Base-by-base conservation (phyloP, 257 asterid genomes). In the Ajuga chamaepitys region DNA sequence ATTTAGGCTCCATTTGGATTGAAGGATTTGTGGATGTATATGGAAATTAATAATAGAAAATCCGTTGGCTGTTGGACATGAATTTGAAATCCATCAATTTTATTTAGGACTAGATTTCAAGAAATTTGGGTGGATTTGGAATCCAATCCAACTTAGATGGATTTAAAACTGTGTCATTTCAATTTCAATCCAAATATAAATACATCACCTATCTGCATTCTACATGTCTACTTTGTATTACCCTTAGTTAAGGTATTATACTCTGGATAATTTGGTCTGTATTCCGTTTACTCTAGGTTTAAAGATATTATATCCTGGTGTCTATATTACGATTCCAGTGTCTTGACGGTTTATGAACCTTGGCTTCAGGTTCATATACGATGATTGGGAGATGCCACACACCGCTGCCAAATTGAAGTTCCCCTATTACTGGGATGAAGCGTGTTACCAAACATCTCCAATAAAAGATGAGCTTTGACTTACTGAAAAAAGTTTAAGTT, bases 341-440 rank as follows among this genome's bases (percentile, higher is more conserved):
- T 57, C 24, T 18, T 30, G n/a, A 22, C 4, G 4, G 26, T 9
- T 14, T 18, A 45, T 9, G 37, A 58, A 46, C 65, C n/a, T 75
- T 69, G 62, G 25, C 77, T 58, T 25, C 83, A 93, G 99, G 92
- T 93, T 93, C 83, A 70, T 76, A 45, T 93, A 93, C 4, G 86
- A 87, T 51, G 97, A 89, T 68, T 93, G 97, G 97, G 58, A 37
- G 22, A 75, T 93, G 97, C 97, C 97, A 13, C 98, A 93, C 54
- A 93, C 85, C n/a, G 98, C 98, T 45, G 89, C 98, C 74, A 84
- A 68, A 73, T 61, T 85, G 79, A 82, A 80, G 80, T 89, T 78
- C 80, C 98, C 98, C 18, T 83, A 68, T 72, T 75, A 64, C 53
- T 93, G 95, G 95, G 97, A 92, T 53, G 94, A 92, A 71, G 76